These are phyloP conservation scores for Fusarium torulosum DNA, from an alignment of 2,329 filamentous ascomycete species.

Conservation along the genomic window DNA sequence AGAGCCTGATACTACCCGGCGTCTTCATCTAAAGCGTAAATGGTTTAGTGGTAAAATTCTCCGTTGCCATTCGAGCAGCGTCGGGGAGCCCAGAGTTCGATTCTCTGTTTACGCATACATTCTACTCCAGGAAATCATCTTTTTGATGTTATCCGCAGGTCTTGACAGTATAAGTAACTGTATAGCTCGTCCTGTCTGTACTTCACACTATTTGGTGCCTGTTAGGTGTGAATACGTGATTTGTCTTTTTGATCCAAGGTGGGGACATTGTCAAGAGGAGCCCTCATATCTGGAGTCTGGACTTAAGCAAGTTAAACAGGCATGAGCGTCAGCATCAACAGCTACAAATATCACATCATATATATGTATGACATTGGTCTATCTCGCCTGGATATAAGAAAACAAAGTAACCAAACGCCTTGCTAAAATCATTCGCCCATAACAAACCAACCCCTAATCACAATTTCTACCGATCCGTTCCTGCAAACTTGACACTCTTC, in stretches of 20 bases:
- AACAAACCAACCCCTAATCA: neutral
- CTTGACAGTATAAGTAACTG: neutral
- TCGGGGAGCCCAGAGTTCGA: neutral
- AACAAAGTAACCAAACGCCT: constrained; percentile 6
- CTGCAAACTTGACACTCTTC: constrained; percentile 74
- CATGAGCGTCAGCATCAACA: too few relatives aligned
- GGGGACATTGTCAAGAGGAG: too few relatives aligned
- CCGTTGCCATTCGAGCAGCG: neutral
- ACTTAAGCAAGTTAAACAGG: too few relatives aligned
- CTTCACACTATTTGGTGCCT: neutral
- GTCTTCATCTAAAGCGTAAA: neutral
- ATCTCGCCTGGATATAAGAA: neutral
- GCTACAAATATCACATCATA: neutral
- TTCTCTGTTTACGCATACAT: neutral
- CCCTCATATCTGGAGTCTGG: too few relatives aligned
- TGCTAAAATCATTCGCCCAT: constrained; percentile 2
- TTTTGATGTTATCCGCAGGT: neutral
- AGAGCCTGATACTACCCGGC: neutral
- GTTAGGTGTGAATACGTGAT: too few relatives aligned
- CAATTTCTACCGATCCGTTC: constrained; percentile 50
- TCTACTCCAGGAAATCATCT: neutral
- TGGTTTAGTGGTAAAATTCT: neutral
- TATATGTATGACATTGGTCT: neutral
- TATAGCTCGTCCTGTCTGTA: too few relatives aligned
- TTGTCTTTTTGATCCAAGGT: too few relatives aligned